phyloP scores from a whole-genome alignment of 805 yeast genomes.

The Candida easanensis region DNA sequence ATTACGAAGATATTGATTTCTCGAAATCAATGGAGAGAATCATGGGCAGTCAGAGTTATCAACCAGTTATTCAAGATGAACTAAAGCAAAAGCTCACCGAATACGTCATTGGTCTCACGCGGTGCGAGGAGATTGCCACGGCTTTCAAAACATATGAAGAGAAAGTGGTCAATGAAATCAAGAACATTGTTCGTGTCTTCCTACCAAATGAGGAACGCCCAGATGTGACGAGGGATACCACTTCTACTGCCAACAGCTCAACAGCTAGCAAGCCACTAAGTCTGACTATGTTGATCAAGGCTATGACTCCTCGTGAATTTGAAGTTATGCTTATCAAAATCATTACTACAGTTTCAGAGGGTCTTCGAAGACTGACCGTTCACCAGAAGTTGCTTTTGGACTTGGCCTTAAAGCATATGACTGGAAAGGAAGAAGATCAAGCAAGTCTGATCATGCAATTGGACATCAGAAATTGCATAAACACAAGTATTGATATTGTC shows the following conservation, averaged over 20 bases:
- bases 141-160: constrained; percentile 70
- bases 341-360: constrained; percentile 64
- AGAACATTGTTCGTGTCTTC: constrained; percentile 61
- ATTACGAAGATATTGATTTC: constrained; percentile 47
- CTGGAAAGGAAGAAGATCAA: constrained; percentile 30
- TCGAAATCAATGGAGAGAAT: constrained; percentile 50
- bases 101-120: constrained; percentile 53
- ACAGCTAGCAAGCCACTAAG: constrained; percentile 18
- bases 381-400: constrained; percentile 82
- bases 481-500: constrained; percentile 63
- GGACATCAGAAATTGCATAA: constrained; percentile 65
- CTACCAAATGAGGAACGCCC: constrained; percentile 50
- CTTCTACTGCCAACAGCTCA: constrained; percentile 9
- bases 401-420: constrained; percentile 48
- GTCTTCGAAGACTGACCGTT: constrained; percentile 65
- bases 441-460: constrained; percentile 48
- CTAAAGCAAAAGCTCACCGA: constrained; percentile 44
- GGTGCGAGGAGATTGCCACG: constrained; percentile 56
- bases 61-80: constrained; percentile 35
- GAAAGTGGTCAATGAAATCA: constrained; percentile 64
- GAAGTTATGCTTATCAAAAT: constrained; percentile 63
- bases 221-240: not conserved
- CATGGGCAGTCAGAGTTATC: constrained; percentile 33
- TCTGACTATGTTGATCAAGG: constrained; percentile 46
- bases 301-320: constrained; percentile 71